phyloP scores from a whole-genome alignment of 495 filamentous ascomycete genomes.

The Penicillium canescens region DNA sequence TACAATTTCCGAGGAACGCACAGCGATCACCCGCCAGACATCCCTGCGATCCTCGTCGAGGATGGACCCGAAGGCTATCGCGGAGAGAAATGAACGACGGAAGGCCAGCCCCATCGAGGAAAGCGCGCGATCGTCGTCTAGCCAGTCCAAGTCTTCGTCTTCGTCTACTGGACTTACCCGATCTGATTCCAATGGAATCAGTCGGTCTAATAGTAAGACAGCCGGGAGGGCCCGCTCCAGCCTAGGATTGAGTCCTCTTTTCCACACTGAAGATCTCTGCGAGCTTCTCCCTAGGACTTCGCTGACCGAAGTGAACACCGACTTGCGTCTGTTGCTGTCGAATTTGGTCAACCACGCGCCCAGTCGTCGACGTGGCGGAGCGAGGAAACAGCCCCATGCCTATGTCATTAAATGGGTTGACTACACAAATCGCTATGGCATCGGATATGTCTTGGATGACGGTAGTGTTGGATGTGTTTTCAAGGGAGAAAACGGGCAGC shows the following conservation, averaged over 20 bases:
- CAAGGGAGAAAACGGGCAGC: conserved; percentile 60
- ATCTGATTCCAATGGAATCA: conserved; percentile 18
- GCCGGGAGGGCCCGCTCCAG: conserved; percentile 37
- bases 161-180: not conserved
- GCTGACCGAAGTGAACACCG: conserved; percentile 39
- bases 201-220: conserved; percentile 36
- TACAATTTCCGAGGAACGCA: conserved; percentile 20
- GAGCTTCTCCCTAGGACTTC: conserved; percentile 41
- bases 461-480: conserved; percentile 83
- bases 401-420: conserved; percentile 92
- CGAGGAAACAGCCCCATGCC: conserved; percentile 38
- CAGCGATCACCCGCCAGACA: conserved; percentile 8
- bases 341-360: conserved; percentile 39
- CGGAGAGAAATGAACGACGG: conserved; percentile 11
- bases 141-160: conserved; percentile 1
- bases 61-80: conserved; percentile 13
- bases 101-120: conserved; percentile 14
- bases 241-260: conserved; percentile 40
- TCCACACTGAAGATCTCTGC: conserved; percentile 38
- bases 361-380: conserved; percentile 31
- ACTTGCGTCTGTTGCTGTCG: conserved; percentile 43
- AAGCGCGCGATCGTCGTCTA: not conserved
- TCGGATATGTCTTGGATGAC: conserved; percentile 83
- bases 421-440: conserved; percentile 86
- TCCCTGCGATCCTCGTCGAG: conserved; percentile 22